Evolutionary conservation across 1,284 basidiomycete species (phyloP).

Genomic region (Porodaedalea pini): DNA sequence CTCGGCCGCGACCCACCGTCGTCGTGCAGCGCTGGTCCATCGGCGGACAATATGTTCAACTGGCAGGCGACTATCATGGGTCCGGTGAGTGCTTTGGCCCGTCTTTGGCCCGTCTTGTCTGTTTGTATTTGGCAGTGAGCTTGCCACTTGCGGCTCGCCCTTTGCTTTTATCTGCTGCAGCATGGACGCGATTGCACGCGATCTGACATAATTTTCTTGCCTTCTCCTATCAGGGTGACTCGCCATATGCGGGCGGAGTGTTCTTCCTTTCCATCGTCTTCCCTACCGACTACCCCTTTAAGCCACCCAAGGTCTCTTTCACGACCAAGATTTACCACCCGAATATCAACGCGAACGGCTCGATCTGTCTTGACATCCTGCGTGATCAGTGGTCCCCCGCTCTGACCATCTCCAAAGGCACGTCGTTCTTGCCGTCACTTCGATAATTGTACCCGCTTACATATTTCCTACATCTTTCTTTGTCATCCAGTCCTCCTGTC

Average conservation of each 20-base stretch:
- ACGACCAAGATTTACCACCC: slow-evolving; percentile 97
- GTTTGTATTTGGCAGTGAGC: background rate
- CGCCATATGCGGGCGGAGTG: slow-evolving; percentile 93
- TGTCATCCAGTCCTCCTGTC: slow-evolving; percentile 73
- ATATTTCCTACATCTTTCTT: background rate
- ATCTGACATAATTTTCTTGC: background rate
- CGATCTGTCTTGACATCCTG: slow-evolving; percentile 97
- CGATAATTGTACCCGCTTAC: background rate
- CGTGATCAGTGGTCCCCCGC: slow-evolving; percentile 98
- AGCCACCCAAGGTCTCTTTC: slow-evolving; percentile 99
- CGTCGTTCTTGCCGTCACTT: slow-evolving; percentile 24
- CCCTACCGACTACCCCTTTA: slow-evolving; percentile 97
- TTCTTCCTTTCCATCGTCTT: slow-evolving; percentile 95
- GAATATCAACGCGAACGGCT: slow-evolving; percentile 97
- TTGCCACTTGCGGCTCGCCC: slow-evolving; percentile 20
- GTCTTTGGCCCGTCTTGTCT: slow-evolving; percentile 18
- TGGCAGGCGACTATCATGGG: slow-evolving; percentile 99
- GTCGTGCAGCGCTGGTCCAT: slow-evolving; percentile 95
- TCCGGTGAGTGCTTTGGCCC: slow-evolving; percentile 58
- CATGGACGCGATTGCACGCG: background rate
- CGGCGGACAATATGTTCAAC: slow-evolving; percentile 94
- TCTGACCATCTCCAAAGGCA: slow-evolving; percentile 97
- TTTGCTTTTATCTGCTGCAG: slow-evolving; percentile 20
- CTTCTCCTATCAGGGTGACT: slow-evolving; percentile 67
- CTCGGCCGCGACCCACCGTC: slow-evolving; percentile 96